These are phyloP conservation scores for Yamadazyma tumulicola DNA, from an alignment of 805 yeast species.

Conservation along the genomic window DNA sequence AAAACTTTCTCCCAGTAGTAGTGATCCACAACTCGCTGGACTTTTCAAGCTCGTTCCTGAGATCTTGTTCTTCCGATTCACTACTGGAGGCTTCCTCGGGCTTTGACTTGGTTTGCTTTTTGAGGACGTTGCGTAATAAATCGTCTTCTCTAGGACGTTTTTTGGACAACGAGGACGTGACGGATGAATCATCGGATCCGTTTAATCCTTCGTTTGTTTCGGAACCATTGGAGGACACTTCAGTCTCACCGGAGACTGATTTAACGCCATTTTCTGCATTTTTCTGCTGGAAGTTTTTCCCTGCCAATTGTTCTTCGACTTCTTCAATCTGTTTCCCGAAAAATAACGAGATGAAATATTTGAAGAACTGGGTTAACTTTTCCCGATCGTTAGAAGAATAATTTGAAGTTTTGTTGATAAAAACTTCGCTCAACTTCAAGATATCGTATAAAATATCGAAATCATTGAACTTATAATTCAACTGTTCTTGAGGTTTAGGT, in stretches of 20 bases:
- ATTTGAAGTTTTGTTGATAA: conserved; percentile 62
- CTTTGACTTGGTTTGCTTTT: conserved; percentile 44
- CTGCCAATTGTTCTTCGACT: conserved; percentile 39
- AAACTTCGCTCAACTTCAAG: conserved; percentile 60
- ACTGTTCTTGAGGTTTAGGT: conserved; percentile 77
- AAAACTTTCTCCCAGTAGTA: conserved; percentile 30
- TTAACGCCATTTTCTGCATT: conserved; percentile 6
- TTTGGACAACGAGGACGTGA: no score
- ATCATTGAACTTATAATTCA: conserved; percentile 64
- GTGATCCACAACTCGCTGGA: conserved; percentile 44
- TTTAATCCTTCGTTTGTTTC: conserved; percentile 11
- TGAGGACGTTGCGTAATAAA: conserved; percentile 57
- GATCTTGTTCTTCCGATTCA: conserved; percentile 33
- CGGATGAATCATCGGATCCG: conserved; percentile 13
- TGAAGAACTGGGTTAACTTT: conserved; percentile 65
- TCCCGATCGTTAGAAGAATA: conserved; percentile 82
- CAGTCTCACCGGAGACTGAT: neutral
- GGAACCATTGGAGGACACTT: neutral
- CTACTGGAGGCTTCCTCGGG: conserved; percentile 28
- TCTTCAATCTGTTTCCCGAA: conserved; percentile 56
- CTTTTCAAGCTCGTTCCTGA: conserved; percentile 28
- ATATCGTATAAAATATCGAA: conserved; percentile 70
- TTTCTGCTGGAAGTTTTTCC: conserved; percentile 7
- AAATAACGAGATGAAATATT: conserved; percentile 66
- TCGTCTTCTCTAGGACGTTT: conserved; percentile 55